A percentile compares a stretch with the other conserved stretches of the same genome.
Conservation (phyloP, 441 rosid species). For the Populus trichocarpa region DNA sequence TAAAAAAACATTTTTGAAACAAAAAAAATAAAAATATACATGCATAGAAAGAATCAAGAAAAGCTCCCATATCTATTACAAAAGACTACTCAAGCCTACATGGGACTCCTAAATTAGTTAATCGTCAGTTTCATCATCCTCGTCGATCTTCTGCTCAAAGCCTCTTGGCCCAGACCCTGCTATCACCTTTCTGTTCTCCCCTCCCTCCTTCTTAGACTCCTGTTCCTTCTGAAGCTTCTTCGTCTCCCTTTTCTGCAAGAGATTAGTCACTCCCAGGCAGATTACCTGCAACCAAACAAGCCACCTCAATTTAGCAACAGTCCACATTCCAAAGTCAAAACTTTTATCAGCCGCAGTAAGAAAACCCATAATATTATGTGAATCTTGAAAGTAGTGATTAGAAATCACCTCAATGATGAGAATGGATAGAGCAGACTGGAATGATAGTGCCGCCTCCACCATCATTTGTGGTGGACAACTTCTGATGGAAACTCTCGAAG, state of each 20-base stretch:
- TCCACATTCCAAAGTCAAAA: conserved; percentile 16
- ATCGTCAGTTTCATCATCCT: conserved; percentile 27
- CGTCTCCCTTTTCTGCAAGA: conserved; percentile 62
- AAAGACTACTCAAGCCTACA: not conserved
- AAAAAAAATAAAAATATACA: too few relatives aligned
- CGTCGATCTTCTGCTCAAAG: conserved; percentile 70
- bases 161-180: conserved; percentile 73
- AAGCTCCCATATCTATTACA: not conserved
- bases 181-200: conserved; percentile 47
- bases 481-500: conserved; percentile 34
- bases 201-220: conserved; percentile 47
- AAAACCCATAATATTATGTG: not conserved
- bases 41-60: too few relatives aligned
- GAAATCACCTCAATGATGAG: conserved; percentile 80
- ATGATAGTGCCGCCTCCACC: conserved; percentile 47
- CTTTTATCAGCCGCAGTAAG: not conserved
- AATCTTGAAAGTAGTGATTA: not conserved
- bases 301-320: conserved; percentile 5
- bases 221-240: conserved; percentile 80
- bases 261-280: conserved; percentile 75
- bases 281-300: conserved; percentile 43
- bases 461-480: conserved; percentile 34
- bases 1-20: too few relatives aligned
- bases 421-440: conserved; percentile 45
- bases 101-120: not conserved